Evolutionary conservation across 768 basidiomycete genomes (phyloP).

Genomic region (Lactifluus rugatus): DNA sequence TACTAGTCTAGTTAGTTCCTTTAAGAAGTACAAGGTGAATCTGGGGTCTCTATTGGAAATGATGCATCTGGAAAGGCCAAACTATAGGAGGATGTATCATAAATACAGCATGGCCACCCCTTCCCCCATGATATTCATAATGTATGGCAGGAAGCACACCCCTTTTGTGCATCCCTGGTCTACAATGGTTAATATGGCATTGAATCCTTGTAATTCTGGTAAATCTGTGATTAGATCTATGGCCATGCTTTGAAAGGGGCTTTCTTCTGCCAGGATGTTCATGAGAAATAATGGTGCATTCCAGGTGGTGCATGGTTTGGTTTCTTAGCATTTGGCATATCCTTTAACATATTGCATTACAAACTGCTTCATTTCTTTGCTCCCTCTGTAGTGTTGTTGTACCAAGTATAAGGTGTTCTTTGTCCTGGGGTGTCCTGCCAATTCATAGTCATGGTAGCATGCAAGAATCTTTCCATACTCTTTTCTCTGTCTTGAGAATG

Average conservation of each 20-base stretch:
- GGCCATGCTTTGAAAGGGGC: background rate
- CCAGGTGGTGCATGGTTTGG: too few species aligned
- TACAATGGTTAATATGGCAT: too few species aligned
- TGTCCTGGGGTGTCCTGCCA: too few species aligned
- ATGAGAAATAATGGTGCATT: too few species aligned
- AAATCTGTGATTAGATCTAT: background rate
- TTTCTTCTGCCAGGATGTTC: background rate
- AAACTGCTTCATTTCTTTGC: rapidly evolving
- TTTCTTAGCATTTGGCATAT: too few species aligned
- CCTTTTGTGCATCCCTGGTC: too few species aligned
- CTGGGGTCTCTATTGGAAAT: background rate
- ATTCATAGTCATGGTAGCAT: too few species aligned
- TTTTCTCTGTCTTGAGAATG: too few species aligned
- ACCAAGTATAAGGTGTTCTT: background rate
- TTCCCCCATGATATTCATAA: background rate
- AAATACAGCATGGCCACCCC: background rate
- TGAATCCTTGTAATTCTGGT: too few species aligned
- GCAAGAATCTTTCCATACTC: too few species aligned
- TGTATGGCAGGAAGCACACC: background rate
- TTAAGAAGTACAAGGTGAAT: background rate
- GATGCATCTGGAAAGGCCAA: background rate
- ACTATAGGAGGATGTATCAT: background rate
- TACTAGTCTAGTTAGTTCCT: background rate
- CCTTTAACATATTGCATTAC: background rate
- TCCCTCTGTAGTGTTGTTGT: background rate